A percentile compares a stretch with the other conserved stretches of the same genome.
phyloP scores from a whole-genome alignment of 805 yeast genomes.

The Candida boidinii region DNA sequence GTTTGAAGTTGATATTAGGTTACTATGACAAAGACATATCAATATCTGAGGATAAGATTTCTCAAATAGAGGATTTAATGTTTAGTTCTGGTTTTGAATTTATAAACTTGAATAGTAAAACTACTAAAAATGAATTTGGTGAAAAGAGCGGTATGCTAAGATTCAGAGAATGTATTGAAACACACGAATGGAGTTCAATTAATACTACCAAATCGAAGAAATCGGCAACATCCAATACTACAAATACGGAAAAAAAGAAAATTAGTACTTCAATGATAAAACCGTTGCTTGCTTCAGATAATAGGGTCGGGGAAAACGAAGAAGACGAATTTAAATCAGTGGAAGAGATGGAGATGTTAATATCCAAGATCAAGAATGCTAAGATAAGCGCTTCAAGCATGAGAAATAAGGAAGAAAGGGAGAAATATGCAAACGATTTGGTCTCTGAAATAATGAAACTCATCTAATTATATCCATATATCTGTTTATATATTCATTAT shows the following conservation, averaged over 20 bases:
- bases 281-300: not conserved
- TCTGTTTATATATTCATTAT: not conserved
- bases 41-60: conserved; percentile 5
- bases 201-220: conserved; percentile 2
- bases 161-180: conserved; percentile 30
- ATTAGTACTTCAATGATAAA: not conserved
- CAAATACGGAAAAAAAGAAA: not conserved
- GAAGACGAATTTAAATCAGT: conserved; percentile 1
- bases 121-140: conserved; percentile 23
- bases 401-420: conserved; percentile 18
- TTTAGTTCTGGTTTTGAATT: conserved; percentile 34
- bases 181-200: conserved; percentile 34
- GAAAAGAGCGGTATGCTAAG: conserved; percentile 33
- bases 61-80: conserved; percentile 30
- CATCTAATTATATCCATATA: conserved; percentile 14
- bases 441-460: conserved; percentile 32
- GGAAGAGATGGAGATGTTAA: conserved; percentile 22
- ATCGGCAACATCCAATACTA: not conserved
- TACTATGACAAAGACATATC: not conserved
- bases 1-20: conserved; percentile 19
- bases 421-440: conserved; percentile 26
- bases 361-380: conserved; percentile 28
- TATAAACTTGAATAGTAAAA: conserved; percentile 23
- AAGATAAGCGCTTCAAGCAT: conserved; percentile 20
- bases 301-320: not conserved